Evolutionary conservation across 805 yeast species (phyloP).

Genomic region (Tetrapisispora pingtungensis): DNA sequence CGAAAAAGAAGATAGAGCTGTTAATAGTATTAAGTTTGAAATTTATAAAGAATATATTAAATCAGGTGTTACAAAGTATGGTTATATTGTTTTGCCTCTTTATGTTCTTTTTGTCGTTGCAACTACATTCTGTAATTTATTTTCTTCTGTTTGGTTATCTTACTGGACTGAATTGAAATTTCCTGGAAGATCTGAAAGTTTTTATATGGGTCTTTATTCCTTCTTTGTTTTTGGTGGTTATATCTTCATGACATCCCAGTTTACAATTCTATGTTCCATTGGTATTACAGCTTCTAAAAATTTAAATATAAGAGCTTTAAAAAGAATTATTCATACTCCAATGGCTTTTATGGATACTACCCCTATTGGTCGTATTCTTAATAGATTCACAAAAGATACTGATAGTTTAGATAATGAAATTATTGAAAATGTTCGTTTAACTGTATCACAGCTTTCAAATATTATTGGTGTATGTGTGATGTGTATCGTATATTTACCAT

Average conservation of each 20-base stretch:
- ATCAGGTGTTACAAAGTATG: conserved; percentile 44
- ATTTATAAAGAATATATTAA: conserved; percentile 44
- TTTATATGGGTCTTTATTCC: conserved; percentile 70
- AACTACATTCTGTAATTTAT: conserved; percentile 25
- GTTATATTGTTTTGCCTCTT: conserved; percentile 15
- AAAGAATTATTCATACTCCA: conserved; percentile 60
- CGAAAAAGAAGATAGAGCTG: conserved; percentile 48
- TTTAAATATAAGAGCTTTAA: conserved; percentile 53
- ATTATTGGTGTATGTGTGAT: conserved; percentile 58
- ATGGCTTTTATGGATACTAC: conserved; percentile 79
- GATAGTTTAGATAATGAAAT: conserved; percentile 77
- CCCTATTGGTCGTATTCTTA: conserved; percentile 78
- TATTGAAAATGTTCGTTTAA: conserved; percentile 55
- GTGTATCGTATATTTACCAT: conserved; percentile 66
- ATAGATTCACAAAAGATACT: conserved; percentile 81
- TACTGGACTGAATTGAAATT: conserved; percentile 67
- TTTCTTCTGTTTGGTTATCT: conserved; percentile 55
- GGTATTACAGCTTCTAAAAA: conserved; percentile 44
- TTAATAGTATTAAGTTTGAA: conserved; percentile 38
- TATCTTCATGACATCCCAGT: conserved; percentile 34
- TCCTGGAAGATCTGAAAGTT: conserved; percentile 34
- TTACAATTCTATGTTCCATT: conserved; percentile 28
- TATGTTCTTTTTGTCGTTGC: conserved; percentile 18
- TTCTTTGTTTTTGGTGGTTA: conserved; percentile 42
- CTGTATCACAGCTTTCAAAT: conserved; percentile 42